Evolutionary conservation across 176 grass and related monocot genomes (phyloP).

Genomic region (Poa annua): DNA sequence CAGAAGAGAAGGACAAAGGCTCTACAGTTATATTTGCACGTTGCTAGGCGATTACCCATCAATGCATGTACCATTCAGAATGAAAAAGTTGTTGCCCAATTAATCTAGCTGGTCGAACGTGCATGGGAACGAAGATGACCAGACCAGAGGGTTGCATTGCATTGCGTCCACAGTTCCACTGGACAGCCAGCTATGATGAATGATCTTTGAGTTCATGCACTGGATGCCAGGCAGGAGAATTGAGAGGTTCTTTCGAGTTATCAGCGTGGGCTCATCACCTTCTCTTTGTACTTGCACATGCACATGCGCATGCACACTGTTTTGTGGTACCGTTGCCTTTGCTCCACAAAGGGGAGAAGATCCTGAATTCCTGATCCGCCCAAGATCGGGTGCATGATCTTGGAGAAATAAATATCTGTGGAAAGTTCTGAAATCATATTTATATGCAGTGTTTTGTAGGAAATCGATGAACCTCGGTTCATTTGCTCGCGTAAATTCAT

Average conservation of each 20-base stretch:
- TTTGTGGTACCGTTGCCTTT: constrained; percentile 8
- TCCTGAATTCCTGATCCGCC: background rate
- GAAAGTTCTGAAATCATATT: too few relatives aligned
- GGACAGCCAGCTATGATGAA: constrained; percentile 46
- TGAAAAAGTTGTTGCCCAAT: constrained; percentile 42
- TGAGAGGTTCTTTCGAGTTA: constrained; percentile 33
- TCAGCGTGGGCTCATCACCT: constrained; percentile 35
- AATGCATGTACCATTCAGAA: background rate
- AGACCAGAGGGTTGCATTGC: constrained; percentile 9
- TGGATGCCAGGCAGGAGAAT: background rate
- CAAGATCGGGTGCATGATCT: background rate
- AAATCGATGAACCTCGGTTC: too few relatives aligned
- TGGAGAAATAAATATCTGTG: too few relatives aligned
- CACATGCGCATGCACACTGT: background rate
- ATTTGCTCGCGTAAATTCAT: too few relatives aligned
- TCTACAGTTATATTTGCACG: background rate
- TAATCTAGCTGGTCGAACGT: background rate
- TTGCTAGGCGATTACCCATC: background rate
- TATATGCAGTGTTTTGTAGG: too few relatives aligned
- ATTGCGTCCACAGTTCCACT: background rate
- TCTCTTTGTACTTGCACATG: constrained; percentile 7
- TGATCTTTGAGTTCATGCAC: constrained; percentile 20
- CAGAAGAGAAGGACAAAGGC: background rate
- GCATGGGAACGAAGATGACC: background rate
- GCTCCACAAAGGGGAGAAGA: background rate